Percentiles rank a stretch among this genome's conserved stretches.
Evolutionary conservation across 2,329 filamentous ascomycete species (phyloP).

Genomic region (Aspergillus sp.): DNA sequence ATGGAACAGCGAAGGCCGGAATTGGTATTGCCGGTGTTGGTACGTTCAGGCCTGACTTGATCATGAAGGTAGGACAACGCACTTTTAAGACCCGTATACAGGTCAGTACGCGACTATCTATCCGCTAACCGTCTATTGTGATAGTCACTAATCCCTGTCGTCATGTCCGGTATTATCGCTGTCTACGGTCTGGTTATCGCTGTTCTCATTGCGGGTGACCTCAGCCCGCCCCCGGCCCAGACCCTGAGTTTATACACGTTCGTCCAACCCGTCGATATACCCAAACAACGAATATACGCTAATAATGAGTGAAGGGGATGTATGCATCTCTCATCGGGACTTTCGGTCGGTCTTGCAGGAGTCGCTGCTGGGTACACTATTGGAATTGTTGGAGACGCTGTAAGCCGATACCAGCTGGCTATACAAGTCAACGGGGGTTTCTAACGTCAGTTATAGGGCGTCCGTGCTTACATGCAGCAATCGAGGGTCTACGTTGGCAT

Average conservation of each 20-base stretch:
- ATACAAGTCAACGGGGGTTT: neutral
- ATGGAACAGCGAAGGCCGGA: slow-evolving; percentile 70
- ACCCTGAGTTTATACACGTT: slow-evolving; percentile 85
- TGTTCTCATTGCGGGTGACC: slow-evolving; percentile 90
- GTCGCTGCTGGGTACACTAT: slow-evolving; percentile 96
- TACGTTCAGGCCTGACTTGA: slow-evolving; percentile 68
- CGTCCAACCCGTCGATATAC: slow-evolving; percentile 34
- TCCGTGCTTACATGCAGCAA: slow-evolving; percentile 94
- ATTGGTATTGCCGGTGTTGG: slow-evolving; percentile 71
- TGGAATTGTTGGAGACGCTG: slow-evolving; percentile 91
- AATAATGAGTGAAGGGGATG: slow-evolving; percentile 66
- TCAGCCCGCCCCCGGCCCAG: slow-evolving; percentile 69
- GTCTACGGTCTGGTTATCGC: slow-evolving; percentile 97
- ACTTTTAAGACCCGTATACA: neutral
- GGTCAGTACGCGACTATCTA: neutral
- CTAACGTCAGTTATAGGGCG: slow-evolving; percentile 58
- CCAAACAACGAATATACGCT: slow-evolving; percentile 18
- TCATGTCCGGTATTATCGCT: slow-evolving; percentile 99
- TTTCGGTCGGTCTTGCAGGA: slow-evolving; percentile 90
- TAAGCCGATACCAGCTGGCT: slow-evolving; percentile 41
- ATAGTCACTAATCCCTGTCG: slow-evolving; percentile 56
- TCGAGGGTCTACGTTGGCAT: slow-evolving; percentile 96
- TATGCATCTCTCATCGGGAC: slow-evolving; percentile 88
- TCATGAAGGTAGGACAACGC: slow-evolving; percentile 63
- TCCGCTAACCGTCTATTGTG: slow-evolving; percentile 24